Evolutionary conservation across 345 rosid genomes (phyloP).

Genomic region (Populus ilicifolia): DNA sequence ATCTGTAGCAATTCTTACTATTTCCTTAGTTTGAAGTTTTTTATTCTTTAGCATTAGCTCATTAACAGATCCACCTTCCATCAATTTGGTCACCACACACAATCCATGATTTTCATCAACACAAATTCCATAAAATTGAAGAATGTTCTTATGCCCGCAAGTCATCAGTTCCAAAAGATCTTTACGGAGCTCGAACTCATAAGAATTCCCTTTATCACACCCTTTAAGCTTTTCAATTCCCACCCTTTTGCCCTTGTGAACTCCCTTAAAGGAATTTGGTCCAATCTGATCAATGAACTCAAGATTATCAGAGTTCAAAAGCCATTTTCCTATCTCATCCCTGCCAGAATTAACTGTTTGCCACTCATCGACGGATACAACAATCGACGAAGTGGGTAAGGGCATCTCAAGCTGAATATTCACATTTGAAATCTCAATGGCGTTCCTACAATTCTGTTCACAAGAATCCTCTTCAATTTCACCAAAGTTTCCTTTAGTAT

Average conservation of each 20-base stretch:
- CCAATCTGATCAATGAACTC: constrained; percentile 78
- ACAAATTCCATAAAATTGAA: constrained; percentile 79
- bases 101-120: constrained; percentile 85
- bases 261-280: constrained; percentile 63
- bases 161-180: constrained; percentile 86
- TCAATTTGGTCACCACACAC: constrained; percentile 81
- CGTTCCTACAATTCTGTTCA: constrained; percentile 47
- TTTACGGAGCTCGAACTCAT: constrained; percentile 74
- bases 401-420: constrained; percentile 73
- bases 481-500: constrained; percentile 44
- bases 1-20: constrained; percentile 64
- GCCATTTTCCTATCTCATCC: constrained; percentile 69
- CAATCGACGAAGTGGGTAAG: constrained; percentile 65
- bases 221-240: constrained; percentile 93
- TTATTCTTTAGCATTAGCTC: constrained; percentile 72
- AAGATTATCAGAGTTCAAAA: constrained; percentile 65
- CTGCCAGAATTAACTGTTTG: constrained; percentile 74
- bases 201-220: constrained; percentile 87
- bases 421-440: constrained; percentile 39
- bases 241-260: constrained; percentile 67
- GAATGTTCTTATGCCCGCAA: constrained; percentile 82
- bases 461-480: constrained; percentile 66
- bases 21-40: constrained; percentile 74
- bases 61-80: constrained; percentile 88
- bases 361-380: constrained; percentile 83